phyloP scores from a whole-genome alignment of 2,329 filamentous ascomycete genomes.

The Aspergillus pseudoviridinutans region DNA sequence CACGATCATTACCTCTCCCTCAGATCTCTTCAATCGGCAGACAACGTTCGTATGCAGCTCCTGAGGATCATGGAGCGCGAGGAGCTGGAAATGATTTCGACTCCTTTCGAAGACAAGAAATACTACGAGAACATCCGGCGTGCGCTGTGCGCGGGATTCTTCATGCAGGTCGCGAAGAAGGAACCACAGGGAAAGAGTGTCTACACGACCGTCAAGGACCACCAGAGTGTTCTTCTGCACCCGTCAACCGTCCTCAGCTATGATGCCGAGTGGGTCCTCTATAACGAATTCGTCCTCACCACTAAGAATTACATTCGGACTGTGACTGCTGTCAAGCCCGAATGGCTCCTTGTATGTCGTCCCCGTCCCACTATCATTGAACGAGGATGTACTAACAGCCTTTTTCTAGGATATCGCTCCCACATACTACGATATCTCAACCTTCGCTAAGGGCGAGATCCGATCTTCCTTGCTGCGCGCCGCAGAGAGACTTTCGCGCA shows the following conservation, averaged over 20 bases:
- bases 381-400: slow-evolving; percentile 27
- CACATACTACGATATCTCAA: slow-evolving; percentile 80
- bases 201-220: slow-evolving; percentile 94
- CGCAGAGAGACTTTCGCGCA: slow-evolving; percentile 52
- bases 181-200: slow-evolving; percentile 76
- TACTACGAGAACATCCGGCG: slow-evolving; percentile 98
- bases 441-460: slow-evolving; percentile 81
- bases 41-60: slow-evolving; percentile 88
- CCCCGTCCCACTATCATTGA: slow-evolving; percentile 3
- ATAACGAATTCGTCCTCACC: slow-evolving; percentile 97
- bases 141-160: slow-evolving; percentile 89
- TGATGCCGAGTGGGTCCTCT: slow-evolving; percentile 94
- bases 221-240: slow-evolving; percentile 88
- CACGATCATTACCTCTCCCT: slow-evolving; percentile 93
- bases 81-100: slow-evolving; percentile 79
- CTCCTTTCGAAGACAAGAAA: slow-evolving; percentile 88
- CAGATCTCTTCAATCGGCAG: slow-evolving; percentile 83
- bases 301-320: slow-evolving; percentile 98
- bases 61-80: slow-evolving; percentile 96
- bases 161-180: slow-evolving; percentile 98
- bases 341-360: slow-evolving; percentile 82
- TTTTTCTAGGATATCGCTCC: slow-evolving; percentile 77
- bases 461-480: slow-evolving; percentile 60
- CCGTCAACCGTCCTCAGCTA: slow-evolving; percentile 84
- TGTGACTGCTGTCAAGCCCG: slow-evolving; percentile 83